Evolutionary conservation across 768 basidiomycete genomes (phyloP), one percentile per base, ranked within the genome.

Genomic region (Rhizopogon sp.): DNA sequence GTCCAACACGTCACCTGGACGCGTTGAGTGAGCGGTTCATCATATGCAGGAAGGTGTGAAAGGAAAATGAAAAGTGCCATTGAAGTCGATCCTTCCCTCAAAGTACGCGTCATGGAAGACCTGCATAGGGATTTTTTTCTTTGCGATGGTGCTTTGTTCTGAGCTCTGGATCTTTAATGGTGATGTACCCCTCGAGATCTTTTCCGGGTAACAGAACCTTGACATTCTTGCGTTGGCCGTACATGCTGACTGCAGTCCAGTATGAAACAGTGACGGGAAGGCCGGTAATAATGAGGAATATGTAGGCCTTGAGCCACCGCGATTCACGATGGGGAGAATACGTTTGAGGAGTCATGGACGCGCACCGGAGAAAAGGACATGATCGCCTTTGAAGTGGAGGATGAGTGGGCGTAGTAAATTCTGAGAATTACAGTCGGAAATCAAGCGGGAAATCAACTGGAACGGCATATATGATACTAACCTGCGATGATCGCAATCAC

Each of bases 101-200:
- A 99, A 98, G 75, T 88, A 98, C 59, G 93, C 91, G 76, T 99
- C 97, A 67, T 98, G 88, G 79, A 97, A 96, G 61, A 90, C 74
- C 74, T 99, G 96, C 87, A 97, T 95, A 2, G 50, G 94, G 94
- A 55, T 98, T 98, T 73, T 97, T 98, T 62, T 85, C 82, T 72
- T 86, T 90, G 60, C 85, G 87, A 33, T 82, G 72, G 75, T 95
- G 98, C 56, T 83, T 76, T 31, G 79, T 76, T 76, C 84, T 90
- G 67, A 98, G 80, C 56, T 85, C 88, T 0, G 75, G 71, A 74
- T 96, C 93, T 57, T 91, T 86, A 74, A 98, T 87, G 43, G 85
- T 88, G 66, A 98, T 89, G 70, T 98, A 99, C 61, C 88, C 82
- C 62, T 90, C 88, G 57, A 97, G 83, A 63, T 88, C 81, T 71